A percentile compares a stretch with the other conserved stretches of the same genome.
Conservation (phyloP, 306 rosid species). For the Prunus campanulata region DNA sequence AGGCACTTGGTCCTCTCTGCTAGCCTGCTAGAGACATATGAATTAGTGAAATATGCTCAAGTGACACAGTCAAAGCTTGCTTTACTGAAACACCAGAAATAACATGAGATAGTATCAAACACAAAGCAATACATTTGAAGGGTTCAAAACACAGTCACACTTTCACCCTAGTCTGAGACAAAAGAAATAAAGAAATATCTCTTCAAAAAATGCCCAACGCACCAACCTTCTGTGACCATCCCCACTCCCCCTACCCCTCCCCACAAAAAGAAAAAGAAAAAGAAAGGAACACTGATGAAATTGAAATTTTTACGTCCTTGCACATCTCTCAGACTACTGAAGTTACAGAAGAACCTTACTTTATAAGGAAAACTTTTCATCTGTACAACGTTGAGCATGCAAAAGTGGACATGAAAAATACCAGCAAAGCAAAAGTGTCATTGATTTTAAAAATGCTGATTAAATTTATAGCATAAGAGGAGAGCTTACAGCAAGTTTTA, state of each 20-base stretch:
- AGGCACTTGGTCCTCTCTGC: not conserved
- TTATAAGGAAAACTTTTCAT: not conserved
- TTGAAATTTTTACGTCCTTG: not conserved
- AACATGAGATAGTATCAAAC: not conserved
- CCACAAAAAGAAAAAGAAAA: not conserved
- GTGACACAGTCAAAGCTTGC: not conserved
- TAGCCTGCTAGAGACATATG: not conserved
- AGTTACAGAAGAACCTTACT: not conserved
- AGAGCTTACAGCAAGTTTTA: not conserved
- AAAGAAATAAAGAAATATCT: not conserved
- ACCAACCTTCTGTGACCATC: conserved; percentile 2
- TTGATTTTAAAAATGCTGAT: not conserved
- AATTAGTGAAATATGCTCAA: not conserved
- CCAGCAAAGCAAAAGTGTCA: not conserved
- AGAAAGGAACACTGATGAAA: not conserved
- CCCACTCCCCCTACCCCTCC: not conserved
- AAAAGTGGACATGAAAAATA: not conserved
- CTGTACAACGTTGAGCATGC: not conserved
- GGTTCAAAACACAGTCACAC: not conserved
- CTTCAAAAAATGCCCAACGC: not conserved
- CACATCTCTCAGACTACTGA: not conserved
- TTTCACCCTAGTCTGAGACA: not conserved
- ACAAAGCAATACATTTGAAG: not conserved
- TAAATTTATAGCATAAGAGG: too few relatives aligned
- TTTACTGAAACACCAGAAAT: not conserved